phyloP scores from a whole-genome alignment of 192 early-diverging fungal species.

The Ambispora gerdemannii region DNA sequence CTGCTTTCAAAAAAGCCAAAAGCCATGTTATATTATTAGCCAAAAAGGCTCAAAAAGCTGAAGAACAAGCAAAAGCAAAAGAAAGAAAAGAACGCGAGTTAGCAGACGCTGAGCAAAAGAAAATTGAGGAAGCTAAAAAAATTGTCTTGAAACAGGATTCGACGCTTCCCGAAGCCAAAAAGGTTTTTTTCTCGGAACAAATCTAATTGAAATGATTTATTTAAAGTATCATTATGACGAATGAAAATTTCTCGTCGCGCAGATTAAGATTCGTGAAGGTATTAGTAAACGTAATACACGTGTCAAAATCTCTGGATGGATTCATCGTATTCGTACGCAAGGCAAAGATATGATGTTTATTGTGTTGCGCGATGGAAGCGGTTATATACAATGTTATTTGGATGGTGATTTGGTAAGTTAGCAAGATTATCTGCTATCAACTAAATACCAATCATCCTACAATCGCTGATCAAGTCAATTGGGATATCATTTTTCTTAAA shows the following conservation, averaged over 20 bases:
- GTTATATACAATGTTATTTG: conserved; percentile 91
- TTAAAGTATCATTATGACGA: not conserved
- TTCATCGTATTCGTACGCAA: conserved; percentile 91
- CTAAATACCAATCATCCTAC: conserved; percentile 29
- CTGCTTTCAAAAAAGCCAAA: conserved; percentile 91
- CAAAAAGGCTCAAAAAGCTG: conserved; percentile 79
- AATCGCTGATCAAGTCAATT: conserved; percentile 47
- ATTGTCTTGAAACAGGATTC: conserved; percentile 72
- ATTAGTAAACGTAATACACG: conserved; percentile 67
- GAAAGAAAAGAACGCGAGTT: conserved; percentile 63
- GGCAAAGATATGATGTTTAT: conserved; percentile 97
- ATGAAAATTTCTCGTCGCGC: conserved; percentile 1
- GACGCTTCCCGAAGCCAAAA: conserved; percentile 67
- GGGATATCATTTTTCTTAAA: conserved; percentile 12
- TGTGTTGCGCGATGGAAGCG: conserved; percentile 91
- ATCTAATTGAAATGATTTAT: not conserved
- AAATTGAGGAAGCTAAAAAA: conserved; percentile 82
- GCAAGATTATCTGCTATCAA: not conserved
- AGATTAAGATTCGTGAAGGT: conserved; percentile 76
- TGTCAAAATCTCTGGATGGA: conserved; percentile 91
- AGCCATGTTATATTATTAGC: conserved; percentile 61
- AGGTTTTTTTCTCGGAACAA: conserved; percentile 39
- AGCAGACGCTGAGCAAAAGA: conserved; percentile 72
- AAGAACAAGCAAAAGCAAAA: conserved; percentile 71
- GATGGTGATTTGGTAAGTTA: conserved; percentile 73